Evolutionary conservation across 331 rosid genomes (phyloP), one percentile per base, ranked within the genome.

Genomic region (Arachis monticola): DNA sequence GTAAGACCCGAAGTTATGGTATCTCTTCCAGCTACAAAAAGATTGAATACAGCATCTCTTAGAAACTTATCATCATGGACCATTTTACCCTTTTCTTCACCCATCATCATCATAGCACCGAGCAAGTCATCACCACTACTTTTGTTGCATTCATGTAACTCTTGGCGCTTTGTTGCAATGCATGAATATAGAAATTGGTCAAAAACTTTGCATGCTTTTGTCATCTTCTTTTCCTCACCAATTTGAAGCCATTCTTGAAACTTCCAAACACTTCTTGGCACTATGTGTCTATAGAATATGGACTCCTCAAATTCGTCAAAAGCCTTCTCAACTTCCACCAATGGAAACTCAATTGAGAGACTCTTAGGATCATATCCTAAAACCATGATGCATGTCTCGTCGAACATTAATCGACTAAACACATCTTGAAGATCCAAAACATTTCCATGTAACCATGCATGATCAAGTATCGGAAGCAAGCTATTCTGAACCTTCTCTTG

Each of bases 391-490:
- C 89, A 76, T 8, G 77, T 67, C 1, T 60, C 68, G 27, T 88
- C 84, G 22, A 82, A 82, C 1, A 75, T 35, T 59, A 77, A 77
- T 0, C 77, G 60, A 7, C 58, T 70, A n/a, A 88, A 80, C 13
- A 82, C 55, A 11, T 86, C 87, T 77, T 83, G 88, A 9, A 88
- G 58, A 63, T 88, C 88, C 56, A 86, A 67, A 63, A 65, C 60
- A 0, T 0, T 35, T 4, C 71, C 83, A 6, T 60, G 44, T 51
- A 30, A 0, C 1, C 64, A 47, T 0, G 13, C 13, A 11, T 69
- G 41, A 8, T 81, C 79, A 8, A 85, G 72, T 5, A 88, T 8
- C 0, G 81, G 79, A 44, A 83, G 8, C 0, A 88, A 32, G 42
- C 77, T 60, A 5, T 46, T 40, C 0, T 67, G 64, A 44, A 85